Evolutionary conservation across 208 protist species (phyloP), one percentile per base, ranked within the genome.

Genomic region (Acanthamoeba rhysodes): DNA sequence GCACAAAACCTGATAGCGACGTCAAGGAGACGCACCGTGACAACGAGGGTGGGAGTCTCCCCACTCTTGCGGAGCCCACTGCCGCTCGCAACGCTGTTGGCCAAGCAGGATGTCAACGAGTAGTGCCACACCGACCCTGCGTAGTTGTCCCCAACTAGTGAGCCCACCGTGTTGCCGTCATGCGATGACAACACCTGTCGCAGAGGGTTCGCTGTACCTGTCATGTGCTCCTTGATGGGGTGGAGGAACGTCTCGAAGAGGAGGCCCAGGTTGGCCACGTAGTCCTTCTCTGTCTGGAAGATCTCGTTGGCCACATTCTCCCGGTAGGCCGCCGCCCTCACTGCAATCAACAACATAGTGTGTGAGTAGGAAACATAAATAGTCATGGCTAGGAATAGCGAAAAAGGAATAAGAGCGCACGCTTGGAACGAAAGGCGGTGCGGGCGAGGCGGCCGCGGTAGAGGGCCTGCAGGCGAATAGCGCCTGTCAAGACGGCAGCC

Each of bases 281-380:
- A 93, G 41, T 93, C 88, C 41, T 53, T 34, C 41, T 93, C 88
- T 16, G 88, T 93, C 45, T 93, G 88, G 68, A 45, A 93, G 20
- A 93, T 93, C 64, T 93, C 88, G 29, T 78, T 24, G 48, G 88
- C 88, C 37, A 93, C 88, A 12, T 93, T 93, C 45, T 93, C 88
- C 8, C 88, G 34, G n/a, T 93, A 93, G n/a, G 68, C 64, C 34
- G 88, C 88, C 37, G 34, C 50, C 10, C 88, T 12, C 41, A 93
- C 87, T 93, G 4, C 50, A 55, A 4, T 22, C 29, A 68, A 6
- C 34, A 68, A 72, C 22, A 70, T 74, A 22, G 16, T 24, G 41
- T 64, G 82, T n/a, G 37, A 90, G 10, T 50, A 20, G 6, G 3
- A 90, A 45, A 90, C 14, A 32, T 2, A 90, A 90, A 24, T 37